phyloP scores from a whole-genome alignment of 768 basidiomycete genomes.

The Lactifluus volemus region DNA sequence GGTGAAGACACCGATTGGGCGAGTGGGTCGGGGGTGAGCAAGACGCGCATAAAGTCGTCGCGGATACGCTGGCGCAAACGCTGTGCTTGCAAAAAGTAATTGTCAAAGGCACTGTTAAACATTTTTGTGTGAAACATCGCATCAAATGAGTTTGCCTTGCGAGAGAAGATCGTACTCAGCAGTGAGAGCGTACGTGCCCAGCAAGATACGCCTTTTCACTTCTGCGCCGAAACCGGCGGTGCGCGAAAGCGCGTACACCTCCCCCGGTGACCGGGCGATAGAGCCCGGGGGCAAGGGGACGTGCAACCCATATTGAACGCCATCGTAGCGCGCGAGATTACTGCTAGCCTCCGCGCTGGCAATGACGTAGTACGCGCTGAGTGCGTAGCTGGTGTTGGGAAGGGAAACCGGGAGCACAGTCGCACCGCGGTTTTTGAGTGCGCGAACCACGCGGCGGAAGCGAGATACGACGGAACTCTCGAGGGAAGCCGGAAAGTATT shows the following conservation, averaged over 20 bases:
- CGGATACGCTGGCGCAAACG: slow-evolving; percentile 64
- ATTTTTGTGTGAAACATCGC: neutral
- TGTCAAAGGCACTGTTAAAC: slow-evolving; percentile 77
- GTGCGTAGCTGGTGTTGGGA: slow-evolving; percentile 57
- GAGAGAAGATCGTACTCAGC: neutral
- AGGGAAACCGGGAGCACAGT: slow-evolving; percentile 64
- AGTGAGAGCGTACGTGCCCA: neutral
- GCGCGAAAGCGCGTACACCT: slow-evolving; percentile 58
- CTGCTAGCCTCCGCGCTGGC: slow-evolving; percentile 91
- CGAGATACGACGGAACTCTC: slow-evolving; percentile 35
- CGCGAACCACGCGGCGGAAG: slow-evolving; percentile 37
- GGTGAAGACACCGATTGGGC: slow-evolving; percentile 20
- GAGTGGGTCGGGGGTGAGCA: slow-evolving; percentile 48
- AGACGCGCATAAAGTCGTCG: slow-evolving; percentile 64
- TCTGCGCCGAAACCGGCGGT: slow-evolving; percentile 72
- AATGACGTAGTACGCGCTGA: slow-evolving; percentile 95
- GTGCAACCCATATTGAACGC: slow-evolving; percentile 69
- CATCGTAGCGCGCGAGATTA: slow-evolving; percentile 85
- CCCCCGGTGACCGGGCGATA: slow-evolving; percentile 40
- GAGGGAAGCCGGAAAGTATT: slow-evolving; percentile 75
- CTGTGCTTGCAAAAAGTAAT: slow-evolving; percentile 92
- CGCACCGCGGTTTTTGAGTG: slow-evolving; percentile 49
- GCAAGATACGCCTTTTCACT: slow-evolving; percentile 76
- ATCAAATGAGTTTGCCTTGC: neutral
- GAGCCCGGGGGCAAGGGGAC: slow-evolving; percentile 34